A percentile compares a stretch with the other conserved stretches of the same genome.
phyloP scores from a whole-genome alignment of 2,329 filamentous ascomycete genomes.

The Neospermospora avenae region DNA sequence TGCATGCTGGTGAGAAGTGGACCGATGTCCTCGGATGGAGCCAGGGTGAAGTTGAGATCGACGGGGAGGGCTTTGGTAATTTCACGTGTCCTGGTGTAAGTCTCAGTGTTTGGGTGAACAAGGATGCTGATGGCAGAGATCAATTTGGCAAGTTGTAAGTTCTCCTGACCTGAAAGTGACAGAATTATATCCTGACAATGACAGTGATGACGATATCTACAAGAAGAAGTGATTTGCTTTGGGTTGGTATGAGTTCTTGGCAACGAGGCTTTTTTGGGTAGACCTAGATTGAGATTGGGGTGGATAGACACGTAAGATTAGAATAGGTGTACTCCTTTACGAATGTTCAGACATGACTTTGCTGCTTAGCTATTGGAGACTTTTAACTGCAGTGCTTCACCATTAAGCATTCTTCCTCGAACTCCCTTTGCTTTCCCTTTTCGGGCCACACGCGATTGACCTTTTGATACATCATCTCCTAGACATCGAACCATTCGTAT shows the following conservation, averaged over 20 bases:
- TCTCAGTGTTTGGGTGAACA: slow-evolving; percentile 60
- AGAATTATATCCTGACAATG: slow-evolving; percentile 13
- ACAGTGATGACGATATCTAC: slow-evolving; percentile 32
- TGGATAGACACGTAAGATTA: background rate
- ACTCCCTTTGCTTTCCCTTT: too few relatives aligned
- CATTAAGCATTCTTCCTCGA: too few relatives aligned
- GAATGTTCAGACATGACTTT: background rate
- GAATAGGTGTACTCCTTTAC: background rate
- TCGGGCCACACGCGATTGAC: too few relatives aligned
- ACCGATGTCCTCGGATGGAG: slow-evolving; percentile 58
- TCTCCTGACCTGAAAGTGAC: background rate
- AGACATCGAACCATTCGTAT: too few relatives aligned
- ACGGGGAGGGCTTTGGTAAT: slow-evolving; percentile 53
- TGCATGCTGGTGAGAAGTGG: slow-evolving; percentile 59
- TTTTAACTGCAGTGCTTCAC: background rate
- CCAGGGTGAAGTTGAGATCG: slow-evolving; percentile 54
- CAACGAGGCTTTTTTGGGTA: background rate
- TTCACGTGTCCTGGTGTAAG: slow-evolving; percentile 54
- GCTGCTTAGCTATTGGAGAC: background rate
- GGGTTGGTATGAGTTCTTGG: background rate
- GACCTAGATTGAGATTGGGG: background rate
- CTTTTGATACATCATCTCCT: too few relatives aligned
- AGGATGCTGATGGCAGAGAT: slow-evolving; percentile 49
- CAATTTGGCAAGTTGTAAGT: slow-evolving; percentile 40
- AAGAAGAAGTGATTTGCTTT: slow-evolving; percentile 13